Evolutionary conservation across 176 grass and related monocot species (phyloP).

Genomic region (Musa troglodytarum): DNA sequence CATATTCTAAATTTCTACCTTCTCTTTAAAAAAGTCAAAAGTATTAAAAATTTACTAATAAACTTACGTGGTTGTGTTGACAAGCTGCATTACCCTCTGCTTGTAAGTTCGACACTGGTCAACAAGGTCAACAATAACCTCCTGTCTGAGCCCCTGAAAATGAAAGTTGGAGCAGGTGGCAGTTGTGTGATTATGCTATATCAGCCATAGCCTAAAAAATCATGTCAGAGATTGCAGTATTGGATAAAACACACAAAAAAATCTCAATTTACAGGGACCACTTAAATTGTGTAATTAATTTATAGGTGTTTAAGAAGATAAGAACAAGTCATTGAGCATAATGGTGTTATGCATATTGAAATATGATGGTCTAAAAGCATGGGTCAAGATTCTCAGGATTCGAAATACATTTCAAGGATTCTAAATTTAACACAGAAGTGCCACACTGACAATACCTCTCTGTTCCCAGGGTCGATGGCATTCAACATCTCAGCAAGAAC

Average conservation of each 20-base stretch:
- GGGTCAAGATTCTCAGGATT: not conserved
- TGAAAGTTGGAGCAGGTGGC: constrained; percentile 7
- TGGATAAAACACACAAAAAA: not conserved
- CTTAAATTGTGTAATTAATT: not conserved
- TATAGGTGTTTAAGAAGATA: not conserved
- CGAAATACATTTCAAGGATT: not conserved
- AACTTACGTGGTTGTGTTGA: constrained; percentile 71
- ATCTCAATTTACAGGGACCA: not conserved
- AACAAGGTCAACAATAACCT: constrained; percentile 74
- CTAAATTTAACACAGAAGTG: not conserved
- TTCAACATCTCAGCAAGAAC: constrained; percentile 94
- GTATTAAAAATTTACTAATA: constrained; percentile 8
- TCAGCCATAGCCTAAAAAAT: not conserved
- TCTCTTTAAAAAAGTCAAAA: not conserved
- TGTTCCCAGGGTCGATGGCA: constrained; percentile 92
- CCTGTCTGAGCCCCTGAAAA: constrained; percentile 66
- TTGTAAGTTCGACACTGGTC: constrained; percentile 68
- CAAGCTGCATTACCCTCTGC: constrained; percentile 64
- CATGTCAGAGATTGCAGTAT: not conserved
- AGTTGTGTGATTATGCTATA: not conserved
- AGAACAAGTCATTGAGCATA: not conserved
- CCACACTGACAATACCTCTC: constrained; percentile 50
- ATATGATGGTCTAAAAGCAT: not conserved
- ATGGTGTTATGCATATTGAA: not conserved
- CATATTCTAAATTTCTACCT: not conserved